These are phyloP conservation scores for Trichoderma brevicompactum DNA, from an alignment of 2,329 filamentous ascomycete species.

Conservation along the genomic window DNA sequence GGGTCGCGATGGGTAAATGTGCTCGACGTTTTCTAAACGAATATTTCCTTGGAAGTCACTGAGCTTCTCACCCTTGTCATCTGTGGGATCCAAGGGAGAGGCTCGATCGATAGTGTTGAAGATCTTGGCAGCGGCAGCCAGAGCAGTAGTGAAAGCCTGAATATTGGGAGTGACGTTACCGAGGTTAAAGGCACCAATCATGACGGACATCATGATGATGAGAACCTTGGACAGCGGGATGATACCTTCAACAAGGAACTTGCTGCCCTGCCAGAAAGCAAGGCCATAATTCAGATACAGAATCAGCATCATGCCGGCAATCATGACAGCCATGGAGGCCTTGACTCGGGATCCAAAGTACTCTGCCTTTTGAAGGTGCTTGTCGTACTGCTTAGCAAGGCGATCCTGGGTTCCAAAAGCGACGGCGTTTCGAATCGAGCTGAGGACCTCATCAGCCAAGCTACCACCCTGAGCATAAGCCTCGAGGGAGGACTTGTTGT, in stretches of 20 bases:
- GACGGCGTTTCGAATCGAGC: slow-evolving; percentile 87
- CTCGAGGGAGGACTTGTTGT: slow-evolving; percentile 75
- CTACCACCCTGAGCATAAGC: slow-evolving; percentile 85
- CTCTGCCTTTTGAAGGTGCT: slow-evolving; percentile 73
- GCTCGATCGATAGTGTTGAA: slow-evolving; percentile 88
- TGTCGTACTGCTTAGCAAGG: slow-evolving; percentile 82
- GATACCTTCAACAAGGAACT: slow-evolving; percentile 70
- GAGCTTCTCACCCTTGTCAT: slow-evolving; percentile 69
- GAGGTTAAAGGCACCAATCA: slow-evolving; percentile 91
- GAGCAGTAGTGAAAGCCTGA: slow-evolving; percentile 82
- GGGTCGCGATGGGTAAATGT: slow-evolving; percentile 92
- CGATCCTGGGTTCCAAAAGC: slow-evolving; percentile 95
- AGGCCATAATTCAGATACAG: slow-evolving; percentile 87
- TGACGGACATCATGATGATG: slow-evolving; percentile 86
- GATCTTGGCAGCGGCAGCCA: slow-evolving; percentile 89
- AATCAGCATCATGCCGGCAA: slow-evolving; percentile 81
- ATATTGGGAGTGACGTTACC: slow-evolving; percentile 85
- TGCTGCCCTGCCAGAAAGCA: slow-evolving; percentile 85
- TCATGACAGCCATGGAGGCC: slow-evolving; percentile 73
- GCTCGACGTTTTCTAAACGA: slow-evolving; percentile 80
- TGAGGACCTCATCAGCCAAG: slow-evolving; percentile 91
- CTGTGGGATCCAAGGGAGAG: slow-evolving; percentile 81
- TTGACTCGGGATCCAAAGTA: slow-evolving; percentile 78
- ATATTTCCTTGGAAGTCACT: slow-evolving; percentile 76
- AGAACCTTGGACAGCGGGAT: slow-evolving; percentile 72